Evolutionary conservation across 1,284 basidiomycete species (phyloP), one percentile per base, ranked within the genome.

Genomic region (Uromyces viciae-fabae): DNA sequence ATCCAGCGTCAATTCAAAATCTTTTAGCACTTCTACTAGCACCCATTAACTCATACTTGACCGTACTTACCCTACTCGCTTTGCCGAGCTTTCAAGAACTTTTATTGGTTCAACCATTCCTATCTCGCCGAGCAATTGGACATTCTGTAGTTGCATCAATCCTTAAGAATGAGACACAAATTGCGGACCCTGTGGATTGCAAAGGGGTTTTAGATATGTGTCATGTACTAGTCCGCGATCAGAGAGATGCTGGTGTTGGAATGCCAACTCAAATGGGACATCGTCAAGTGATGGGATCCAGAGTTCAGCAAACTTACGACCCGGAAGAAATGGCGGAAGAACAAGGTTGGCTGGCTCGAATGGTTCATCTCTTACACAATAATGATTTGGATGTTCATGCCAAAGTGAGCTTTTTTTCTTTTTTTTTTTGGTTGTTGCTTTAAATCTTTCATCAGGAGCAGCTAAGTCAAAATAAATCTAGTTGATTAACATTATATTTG

Each of bases 341-440:
- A 86, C 95, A 98, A 84, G 95, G 95, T 0, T 98, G 95, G 95
- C 91, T 97, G 19, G 94, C 95, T 31, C 88, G 95, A 82, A 96
- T 98, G 92, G 92, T 98, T 2, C 95, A 98, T 88, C 86, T 97
- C 42, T 95, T 98, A 90, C 88, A 91, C 31, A 90, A 93, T 0
- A 93, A 96, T 76, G 91, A 92, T 40, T 86, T 95, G 81, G 91
- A 90, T 82, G 90, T 92, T 22, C 95, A 97, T 84, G 95, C 93
- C 83, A 92, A 95, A 89, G 94, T 78, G 52, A 78, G 75, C 22
- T 22, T 3, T 40, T 17, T 28, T 60, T 76, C 17, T n/a, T n/a
- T n/a, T 60, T 60, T 60, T 28, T 60, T 60, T 60, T 11, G n/a
- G n/a, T n/a, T n/a, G n/a, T n/a, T n/a, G n/a, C n/a, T n/a, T n/a